Evolutionary conservation across 2,329 filamentous ascomycete genomes (phyloP).

Genomic region (Fusarium incarnatum): DNA sequence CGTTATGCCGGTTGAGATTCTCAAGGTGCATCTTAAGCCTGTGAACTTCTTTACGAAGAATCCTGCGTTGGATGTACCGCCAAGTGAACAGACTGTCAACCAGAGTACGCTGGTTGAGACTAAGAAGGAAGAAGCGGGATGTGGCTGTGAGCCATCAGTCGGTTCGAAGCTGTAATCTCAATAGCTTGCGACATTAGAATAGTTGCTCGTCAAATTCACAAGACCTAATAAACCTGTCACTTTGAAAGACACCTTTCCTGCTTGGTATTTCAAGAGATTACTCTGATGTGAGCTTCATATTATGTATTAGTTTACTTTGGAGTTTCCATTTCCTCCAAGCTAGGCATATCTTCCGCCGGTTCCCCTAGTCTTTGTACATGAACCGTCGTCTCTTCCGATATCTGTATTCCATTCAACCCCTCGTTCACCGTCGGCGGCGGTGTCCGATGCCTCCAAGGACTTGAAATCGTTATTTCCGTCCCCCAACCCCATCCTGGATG

Average conservation of each 20-base stretch:
- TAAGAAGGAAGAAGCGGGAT: not conserved
- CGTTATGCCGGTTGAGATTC: conserved; percentile 53
- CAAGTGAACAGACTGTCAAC: conserved; percentile 33
- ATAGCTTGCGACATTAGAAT: accelerated
- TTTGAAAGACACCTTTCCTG: accelerated
- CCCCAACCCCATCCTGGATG: conserved; percentile 24
- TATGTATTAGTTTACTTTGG: conserved; percentile 9
- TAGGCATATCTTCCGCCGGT: not conserved
- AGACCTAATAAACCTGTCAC: not conserved
- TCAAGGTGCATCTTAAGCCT: conserved; percentile 48
- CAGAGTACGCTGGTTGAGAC: conserved; percentile 30
- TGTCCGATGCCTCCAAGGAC: conserved; percentile 15
- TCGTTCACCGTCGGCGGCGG: conserved; percentile 5
- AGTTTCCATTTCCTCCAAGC: not conserved
- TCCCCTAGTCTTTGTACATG: conserved; percentile 9
- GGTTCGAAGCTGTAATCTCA: conserved; percentile 18
- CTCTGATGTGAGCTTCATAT: not conserved
- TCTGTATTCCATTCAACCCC: conserved; percentile 14
- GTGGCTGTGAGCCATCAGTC: conserved; percentile 11
- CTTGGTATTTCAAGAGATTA: not conserved
- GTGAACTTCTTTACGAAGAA: conserved; percentile 62
- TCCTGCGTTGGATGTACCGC: conserved; percentile 60
- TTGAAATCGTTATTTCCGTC: conserved; percentile 18
- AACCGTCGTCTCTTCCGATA: conserved; percentile 25
- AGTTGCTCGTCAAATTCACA: accelerated